Percentiles rank a stretch among this genome's conserved stretches.
These are phyloP conservation scores for Phytopythium oedochilum DNA, from an alignment of 352 stramenopile species.

Conservation along the genomic window DNA sequence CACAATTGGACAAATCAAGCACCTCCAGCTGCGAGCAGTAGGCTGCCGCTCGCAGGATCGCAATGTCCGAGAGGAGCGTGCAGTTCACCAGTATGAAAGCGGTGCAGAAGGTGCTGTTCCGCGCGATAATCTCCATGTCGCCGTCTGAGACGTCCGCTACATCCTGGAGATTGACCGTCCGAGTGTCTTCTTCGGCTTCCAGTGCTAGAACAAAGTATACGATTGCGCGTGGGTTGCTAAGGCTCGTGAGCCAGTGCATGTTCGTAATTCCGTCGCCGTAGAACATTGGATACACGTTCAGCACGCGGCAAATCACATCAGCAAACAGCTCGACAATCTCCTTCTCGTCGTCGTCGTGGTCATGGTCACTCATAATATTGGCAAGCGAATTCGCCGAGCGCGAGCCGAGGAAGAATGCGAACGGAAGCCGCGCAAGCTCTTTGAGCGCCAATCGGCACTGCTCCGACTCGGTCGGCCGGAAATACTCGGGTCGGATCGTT, in stretches of 20 bases:
- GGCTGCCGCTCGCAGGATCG: constrained; percentile 31
- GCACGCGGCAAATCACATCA: constrained; percentile 61
- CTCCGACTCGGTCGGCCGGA: constrained; percentile 41
- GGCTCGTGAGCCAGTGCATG: constrained; percentile 51
- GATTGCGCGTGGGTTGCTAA: constrained; percentile 43
- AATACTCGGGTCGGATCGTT: constrained; percentile 49
- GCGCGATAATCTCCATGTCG: constrained; percentile 60
- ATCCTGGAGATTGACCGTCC: constrained; percentile 46
- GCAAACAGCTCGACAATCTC: constrained; percentile 44
- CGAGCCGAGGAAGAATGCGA: constrained; percentile 67
- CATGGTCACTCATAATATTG: constrained; percentile 41
- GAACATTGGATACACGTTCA: constrained; percentile 52
- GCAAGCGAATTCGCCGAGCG: constrained; percentile 41
- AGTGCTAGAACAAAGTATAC: constrained; percentile 61
- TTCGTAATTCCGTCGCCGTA: constrained; percentile 68
- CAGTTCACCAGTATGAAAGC: constrained; percentile 39
- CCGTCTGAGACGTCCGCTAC: constrained; percentile 39
- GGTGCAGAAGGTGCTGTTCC: constrained; percentile 47
- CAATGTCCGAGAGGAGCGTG: constrained; percentile 26
- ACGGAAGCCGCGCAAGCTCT: constrained; percentile 56
- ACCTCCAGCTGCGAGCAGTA: constrained; percentile 64
- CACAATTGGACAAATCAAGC: constrained; percentile 76
- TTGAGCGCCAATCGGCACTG: constrained; percentile 39
- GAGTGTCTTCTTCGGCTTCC: constrained; percentile 48
- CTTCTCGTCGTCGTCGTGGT: constrained; percentile 37